Conservation (phyloP, 257 asterid genomes). For the Nicotiana tabacum region DNA sequence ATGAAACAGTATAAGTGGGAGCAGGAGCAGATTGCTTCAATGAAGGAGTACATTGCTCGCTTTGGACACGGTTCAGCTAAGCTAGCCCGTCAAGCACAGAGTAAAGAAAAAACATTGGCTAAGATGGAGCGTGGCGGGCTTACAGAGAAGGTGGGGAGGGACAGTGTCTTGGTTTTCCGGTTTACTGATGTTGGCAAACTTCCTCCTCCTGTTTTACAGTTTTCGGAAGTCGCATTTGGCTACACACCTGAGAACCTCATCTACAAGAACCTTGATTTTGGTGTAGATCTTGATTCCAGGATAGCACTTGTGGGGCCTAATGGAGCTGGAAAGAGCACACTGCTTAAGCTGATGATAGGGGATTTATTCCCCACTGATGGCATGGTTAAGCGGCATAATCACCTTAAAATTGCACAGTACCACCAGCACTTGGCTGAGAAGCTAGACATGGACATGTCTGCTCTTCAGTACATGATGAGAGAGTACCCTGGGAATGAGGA, state of each 20-base stretch:
- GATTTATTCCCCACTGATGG: conserved; percentile 78
- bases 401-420: conserved; percentile 80
- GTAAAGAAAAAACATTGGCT: conserved; percentile 93
- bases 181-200: conserved; percentile 90
- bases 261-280: conserved; percentile 85
- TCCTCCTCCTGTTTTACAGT: conserved; percentile 97
- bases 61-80: conserved; percentile 99
- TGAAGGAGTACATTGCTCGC: conserved; percentile 99
- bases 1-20: conserved; percentile 99
- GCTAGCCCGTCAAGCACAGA: conserved; percentile 99
- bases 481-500: conserved; percentile 95
- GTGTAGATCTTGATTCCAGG: conserved; percentile 94
- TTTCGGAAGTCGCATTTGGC: conserved; percentile 83
- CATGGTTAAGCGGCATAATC: conserved; percentile 95
- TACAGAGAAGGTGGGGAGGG: conserved; percentile 78
- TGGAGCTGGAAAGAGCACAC: conserved; percentile 96
- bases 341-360: conserved; percentile 96
- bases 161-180: conserved; percentile 67
- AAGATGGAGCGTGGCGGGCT: conserved; percentile 99
- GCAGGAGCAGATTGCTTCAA: conserved; percentile 91
- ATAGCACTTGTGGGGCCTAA: conserved; percentile 95
- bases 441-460: conserved; percentile 78
- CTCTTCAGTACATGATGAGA: conserved; percentile 59
- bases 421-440: conserved; percentile 91
- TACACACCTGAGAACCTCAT: conserved; percentile 87